These are phyloP conservation scores for Cercospora sp. DNA, from an alignment of 2,329 filamentous ascomycete genomes.

Conservation along the genomic window DNA sequence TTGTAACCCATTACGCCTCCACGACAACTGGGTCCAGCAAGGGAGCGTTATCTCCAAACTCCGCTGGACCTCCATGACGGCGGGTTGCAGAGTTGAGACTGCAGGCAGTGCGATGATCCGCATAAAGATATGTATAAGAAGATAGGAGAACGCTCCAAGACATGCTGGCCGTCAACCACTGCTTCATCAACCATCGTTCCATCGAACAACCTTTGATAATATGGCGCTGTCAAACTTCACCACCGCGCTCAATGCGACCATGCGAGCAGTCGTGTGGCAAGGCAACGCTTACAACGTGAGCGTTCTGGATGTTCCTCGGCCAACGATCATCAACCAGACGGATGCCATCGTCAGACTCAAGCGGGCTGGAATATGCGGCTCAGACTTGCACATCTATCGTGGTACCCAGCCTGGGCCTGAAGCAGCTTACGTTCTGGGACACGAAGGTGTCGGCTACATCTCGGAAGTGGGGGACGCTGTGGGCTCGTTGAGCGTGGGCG, in stretches of 20 bases:
- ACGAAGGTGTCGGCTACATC: slow-evolving; percentile 4
- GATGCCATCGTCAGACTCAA: background rate
- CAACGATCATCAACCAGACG: background rate
- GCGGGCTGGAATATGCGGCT: background rate
- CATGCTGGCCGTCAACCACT: background rate
- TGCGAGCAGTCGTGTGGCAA: background rate
- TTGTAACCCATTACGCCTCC: background rate
- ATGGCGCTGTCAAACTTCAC: background rate
- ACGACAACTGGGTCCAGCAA: background rate
- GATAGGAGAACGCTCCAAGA: background rate
- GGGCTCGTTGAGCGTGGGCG: background rate
- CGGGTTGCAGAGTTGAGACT: background rate
- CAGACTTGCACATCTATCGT: background rate
- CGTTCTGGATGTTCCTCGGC: background rate
- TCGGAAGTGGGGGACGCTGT: slow-evolving; percentile 5
- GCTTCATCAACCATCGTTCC: background rate
- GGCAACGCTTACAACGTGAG: background rate
- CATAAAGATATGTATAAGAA: background rate
- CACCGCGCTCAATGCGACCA: background rate
- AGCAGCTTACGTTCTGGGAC: background rate
- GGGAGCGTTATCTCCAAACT: background rate
- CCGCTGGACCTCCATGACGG: background rate
- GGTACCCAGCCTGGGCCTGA: background rate
- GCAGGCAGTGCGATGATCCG: background rate
- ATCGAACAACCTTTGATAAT: background rate